Percentiles rank a stretch among this genome's conserved stretches.
Evolutionary conservation across 2,329 filamentous ascomycete genomes (phyloP).

Genomic region (Pseudogymnoascus sp.): DNA sequence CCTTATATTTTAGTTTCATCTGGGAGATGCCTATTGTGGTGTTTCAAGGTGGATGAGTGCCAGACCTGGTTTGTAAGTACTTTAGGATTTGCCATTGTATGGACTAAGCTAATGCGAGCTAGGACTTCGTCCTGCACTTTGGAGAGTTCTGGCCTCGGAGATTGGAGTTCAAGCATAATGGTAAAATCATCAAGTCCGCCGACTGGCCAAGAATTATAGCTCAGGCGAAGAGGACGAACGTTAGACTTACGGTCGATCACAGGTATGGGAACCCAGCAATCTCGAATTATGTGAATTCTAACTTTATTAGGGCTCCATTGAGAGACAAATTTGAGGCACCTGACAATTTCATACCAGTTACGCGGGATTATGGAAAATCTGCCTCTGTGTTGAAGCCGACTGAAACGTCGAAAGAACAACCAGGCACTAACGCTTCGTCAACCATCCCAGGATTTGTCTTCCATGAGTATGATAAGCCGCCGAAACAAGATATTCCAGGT

Average conservation of each 20-base stretch:
- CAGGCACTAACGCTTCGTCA: not conserved
- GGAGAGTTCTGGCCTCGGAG: conserved; percentile 36
- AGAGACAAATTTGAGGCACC: conserved; percentile 11
- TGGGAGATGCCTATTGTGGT: conserved; percentile 33
- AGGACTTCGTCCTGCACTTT: conserved; percentile 37
- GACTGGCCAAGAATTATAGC: conserved; percentile 25
- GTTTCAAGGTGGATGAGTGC: conserved; percentile 34
- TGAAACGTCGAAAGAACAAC: not conserved
- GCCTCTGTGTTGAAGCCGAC: not conserved
- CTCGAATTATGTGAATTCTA: not conserved
- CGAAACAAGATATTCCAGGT: not conserved
- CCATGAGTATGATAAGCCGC: not conserved
- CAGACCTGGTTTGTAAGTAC: conserved; percentile 39
- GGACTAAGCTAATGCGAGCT: not conserved
- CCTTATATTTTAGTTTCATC: conserved; percentile 32
- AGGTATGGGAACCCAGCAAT: conserved; percentile 14
- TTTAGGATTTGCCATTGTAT: not conserved
- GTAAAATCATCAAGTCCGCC: conserved; percentile 22
- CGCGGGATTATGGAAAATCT: not conserved
- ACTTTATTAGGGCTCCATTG: not conserved
- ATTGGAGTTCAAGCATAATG: conserved; percentile 32
- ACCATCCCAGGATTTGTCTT: not conserved
- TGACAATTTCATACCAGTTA: conserved; percentile 3
- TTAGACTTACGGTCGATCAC: conserved; percentile 19
- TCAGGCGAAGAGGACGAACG: conserved; percentile 17